phyloP scores from a whole-genome alignment of 495 filamentous ascomycete genomes.

The Tuber aestivum region DNA sequence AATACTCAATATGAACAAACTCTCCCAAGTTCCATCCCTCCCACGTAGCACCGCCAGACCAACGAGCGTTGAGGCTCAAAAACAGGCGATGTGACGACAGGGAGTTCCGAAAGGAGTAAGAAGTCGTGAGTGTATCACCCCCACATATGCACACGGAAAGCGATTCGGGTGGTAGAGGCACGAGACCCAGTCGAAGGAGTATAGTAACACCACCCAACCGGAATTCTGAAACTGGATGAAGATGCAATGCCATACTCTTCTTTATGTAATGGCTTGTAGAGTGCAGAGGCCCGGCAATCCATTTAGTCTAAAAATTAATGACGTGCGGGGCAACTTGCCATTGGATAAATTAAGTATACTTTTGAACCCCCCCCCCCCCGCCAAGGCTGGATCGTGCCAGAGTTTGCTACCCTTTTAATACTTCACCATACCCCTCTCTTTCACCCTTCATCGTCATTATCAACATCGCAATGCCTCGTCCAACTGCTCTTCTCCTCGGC shows the following conservation, averaged over 20 bases:
- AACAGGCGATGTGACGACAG: neutral
- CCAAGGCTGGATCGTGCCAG: neutral
- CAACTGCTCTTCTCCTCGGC: conserved; percentile 55
- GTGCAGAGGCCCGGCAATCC: neutral
- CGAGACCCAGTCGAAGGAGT: neutral
- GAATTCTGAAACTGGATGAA: neutral
- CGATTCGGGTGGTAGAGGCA: neutral
- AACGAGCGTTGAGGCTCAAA: neutral
- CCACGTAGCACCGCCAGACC: neutral
- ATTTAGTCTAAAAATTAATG: neutral
- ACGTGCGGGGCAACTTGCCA: neutral
- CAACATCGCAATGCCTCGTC: conserved; percentile 41
- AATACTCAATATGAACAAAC: neutral
- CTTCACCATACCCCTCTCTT: neutral
- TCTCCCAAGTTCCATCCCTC: neutral
- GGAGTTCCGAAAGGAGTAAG: neutral
- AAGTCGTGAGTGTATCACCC: neutral
- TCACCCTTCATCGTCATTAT: neutral
- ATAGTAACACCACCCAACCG: neutral
- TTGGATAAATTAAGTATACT: neutral
- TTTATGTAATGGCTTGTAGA: neutral
- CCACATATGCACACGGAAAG: neutral
- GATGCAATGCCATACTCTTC: neutral
- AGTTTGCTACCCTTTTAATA: neutral
- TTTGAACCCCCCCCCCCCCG: neutral